These are phyloP conservation scores for Eimeria sp. DNA, from an alignment of 169 alveolate species.

Conservation along the genomic window DNA sequence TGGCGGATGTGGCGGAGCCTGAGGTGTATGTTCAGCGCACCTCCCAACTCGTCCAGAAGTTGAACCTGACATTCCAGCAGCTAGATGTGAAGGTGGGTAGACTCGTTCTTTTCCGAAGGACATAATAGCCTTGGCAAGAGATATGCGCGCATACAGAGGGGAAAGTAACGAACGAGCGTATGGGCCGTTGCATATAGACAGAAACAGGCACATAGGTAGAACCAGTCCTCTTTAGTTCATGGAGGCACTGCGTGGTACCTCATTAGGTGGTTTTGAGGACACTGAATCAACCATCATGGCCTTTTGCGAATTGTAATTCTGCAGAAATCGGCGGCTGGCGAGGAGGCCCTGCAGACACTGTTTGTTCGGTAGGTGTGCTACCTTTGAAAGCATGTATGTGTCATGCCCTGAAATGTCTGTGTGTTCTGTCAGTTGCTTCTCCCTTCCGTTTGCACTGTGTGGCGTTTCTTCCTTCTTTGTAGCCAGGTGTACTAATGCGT, in stretches of 20 bases:
- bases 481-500: not conserved
- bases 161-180: not conserved
- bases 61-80: slow-evolving; percentile 48
- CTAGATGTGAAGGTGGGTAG: slow-evolving; percentile 31
- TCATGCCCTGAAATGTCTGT: not conserved
- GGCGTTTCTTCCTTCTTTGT: not conserved
- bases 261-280: not conserved
- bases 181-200: not conserved
- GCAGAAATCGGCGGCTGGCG: slow-evolving; percentile 44
- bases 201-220: not conserved
- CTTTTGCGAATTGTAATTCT: not conserved
- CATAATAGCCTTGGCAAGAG: not conserved
- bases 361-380: slow-evolving; percentile 16
- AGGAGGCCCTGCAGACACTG: slow-evolving; percentile 38
- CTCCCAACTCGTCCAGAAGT: slow-evolving; percentile 38
- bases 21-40: slow-evolving; percentile 50
- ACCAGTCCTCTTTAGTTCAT: not conserved
- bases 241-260: not conserved
- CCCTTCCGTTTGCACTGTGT: not conserved
- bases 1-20: slow-evolving; percentile 39
- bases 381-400: not conserved
- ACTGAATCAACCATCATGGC: not conserved
- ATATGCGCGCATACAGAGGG: not conserved
- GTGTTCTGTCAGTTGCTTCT: not conserved
- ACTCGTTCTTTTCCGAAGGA: not conserved